These are phyloP conservation scores for Saitozyma sp. DNA, from an alignment of 768 basidiomycete genomes.

Conservation along the genomic window DNA sequence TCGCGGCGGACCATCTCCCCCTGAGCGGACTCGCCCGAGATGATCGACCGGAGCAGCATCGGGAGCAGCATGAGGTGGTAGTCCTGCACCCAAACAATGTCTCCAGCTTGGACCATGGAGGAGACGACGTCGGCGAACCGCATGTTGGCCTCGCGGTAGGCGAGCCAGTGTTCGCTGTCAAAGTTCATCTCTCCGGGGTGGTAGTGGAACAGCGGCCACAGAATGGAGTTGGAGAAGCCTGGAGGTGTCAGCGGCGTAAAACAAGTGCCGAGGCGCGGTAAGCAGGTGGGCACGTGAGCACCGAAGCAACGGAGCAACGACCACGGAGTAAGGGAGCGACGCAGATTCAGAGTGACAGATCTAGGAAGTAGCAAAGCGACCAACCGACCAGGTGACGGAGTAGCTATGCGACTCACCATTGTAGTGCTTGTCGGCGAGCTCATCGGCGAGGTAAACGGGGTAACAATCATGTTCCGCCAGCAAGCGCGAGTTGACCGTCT, in stretches of 20 bases:
- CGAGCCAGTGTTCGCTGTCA: constrained; percentile 96
- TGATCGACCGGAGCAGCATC: constrained; percentile 84
- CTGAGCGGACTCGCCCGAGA: constrained; percentile 54
- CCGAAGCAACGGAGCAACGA: no score
- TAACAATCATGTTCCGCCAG: constrained; percentile 95
- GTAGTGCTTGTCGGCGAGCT: constrained; percentile 94
- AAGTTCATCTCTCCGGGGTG: constrained; percentile 99
- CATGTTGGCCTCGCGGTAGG: constrained; percentile 94
- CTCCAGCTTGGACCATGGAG: constrained; percentile 72
- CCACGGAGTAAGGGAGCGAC: no score
- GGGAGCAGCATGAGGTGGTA: constrained; percentile 83
- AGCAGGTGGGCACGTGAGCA: background rate
- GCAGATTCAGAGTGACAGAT: no score
- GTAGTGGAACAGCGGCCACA: constrained; percentile 99
- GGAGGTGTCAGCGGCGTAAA: constrained; percentile 4
- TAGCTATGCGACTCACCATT: constrained; percentile 34
- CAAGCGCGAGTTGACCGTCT: constrained; percentile 83
- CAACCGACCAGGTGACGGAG: background rate
- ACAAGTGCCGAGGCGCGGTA: constrained; percentile 41
- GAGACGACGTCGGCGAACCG: constrained; percentile 88
- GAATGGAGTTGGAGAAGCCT: constrained; percentile 96
- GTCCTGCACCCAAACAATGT: constrained; percentile 96
- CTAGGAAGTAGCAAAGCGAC: background rate
- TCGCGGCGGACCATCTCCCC: constrained; percentile 49
- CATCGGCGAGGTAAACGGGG: constrained; percentile 96